phyloP scores from a whole-genome alignment of 2,329 filamentous ascomycete species.

The Pseudovirgaria hyperparasitica region DNA sequence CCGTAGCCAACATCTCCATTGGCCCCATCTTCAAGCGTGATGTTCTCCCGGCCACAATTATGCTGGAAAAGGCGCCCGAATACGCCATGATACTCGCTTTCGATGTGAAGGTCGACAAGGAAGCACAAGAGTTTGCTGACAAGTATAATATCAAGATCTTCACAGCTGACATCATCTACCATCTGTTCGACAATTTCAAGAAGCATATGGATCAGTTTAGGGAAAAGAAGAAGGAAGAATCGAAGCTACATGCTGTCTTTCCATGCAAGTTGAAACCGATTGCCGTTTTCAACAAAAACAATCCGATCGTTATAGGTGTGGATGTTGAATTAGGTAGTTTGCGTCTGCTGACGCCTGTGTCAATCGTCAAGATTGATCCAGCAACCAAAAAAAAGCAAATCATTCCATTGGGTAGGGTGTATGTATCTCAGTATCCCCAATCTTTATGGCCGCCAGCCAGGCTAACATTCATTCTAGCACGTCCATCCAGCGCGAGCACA shows the following conservation, averaged over 20 bases:
- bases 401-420: constrained; percentile 82
- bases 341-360: constrained; percentile 77
- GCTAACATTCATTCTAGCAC: constrained; percentile 42
- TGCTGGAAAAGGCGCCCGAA: constrained; percentile 91
- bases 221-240: constrained; percentile 91
- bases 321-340: constrained; percentile 89
- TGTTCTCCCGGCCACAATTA: constrained; percentile 83
- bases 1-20: constrained; percentile 92
- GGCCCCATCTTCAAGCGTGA: constrained; percentile 97
- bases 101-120: constrained; percentile 98
- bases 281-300: constrained; percentile 96
- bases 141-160: constrained; percentile 96
- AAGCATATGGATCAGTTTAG: constrained; percentile 81
- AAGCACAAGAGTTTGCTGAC: constrained; percentile 80
- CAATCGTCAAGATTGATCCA: constrained; percentile 70
- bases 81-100: constrained; percentile 99
- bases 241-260: constrained; percentile 91
- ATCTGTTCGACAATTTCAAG: constrained; percentile 92
- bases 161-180: constrained; percentile 97
- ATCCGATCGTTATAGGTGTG: constrained; percentile 87
- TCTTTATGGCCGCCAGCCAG: not conserved
- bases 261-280: constrained; percentile 84
- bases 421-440: constrained; percentile 32
- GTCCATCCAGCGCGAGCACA: constrained; percentile 95
- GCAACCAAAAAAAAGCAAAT: constrained; percentile 74